Evolutionary conservation across 495 filamentous ascomycete species (phyloP).

Genomic region (Chaetomium tenue): DNA sequence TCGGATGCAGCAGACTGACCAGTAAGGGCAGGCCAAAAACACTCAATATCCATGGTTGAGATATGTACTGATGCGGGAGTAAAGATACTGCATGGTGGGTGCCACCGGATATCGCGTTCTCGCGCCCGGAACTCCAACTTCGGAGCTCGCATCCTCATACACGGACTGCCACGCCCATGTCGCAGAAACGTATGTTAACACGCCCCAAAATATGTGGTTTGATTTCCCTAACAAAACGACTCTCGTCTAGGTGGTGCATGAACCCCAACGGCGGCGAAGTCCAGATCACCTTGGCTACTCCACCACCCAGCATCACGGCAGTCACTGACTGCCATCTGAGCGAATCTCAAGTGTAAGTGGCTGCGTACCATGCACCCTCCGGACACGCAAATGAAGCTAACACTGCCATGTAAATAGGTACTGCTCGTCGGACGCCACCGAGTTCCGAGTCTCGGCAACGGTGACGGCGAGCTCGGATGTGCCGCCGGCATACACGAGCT

Average conservation of each 20-base stretch:
- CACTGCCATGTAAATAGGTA: background rate
- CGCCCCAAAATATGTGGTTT: too few species aligned
- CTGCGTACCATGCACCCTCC: background rate
- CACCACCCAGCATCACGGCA: background rate
- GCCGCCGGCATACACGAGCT: constrained; percentile 15
- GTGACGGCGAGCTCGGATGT: background rate
- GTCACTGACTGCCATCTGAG: background rate
- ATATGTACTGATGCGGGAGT: background rate
- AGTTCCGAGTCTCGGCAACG: background rate
- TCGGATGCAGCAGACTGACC: background rate
- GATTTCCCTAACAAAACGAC: too few species aligned
- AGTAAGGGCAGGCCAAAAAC: background rate
- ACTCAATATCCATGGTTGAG: background rate
- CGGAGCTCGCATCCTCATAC: too few species aligned
- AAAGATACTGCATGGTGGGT: background rate
- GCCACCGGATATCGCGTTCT: background rate
- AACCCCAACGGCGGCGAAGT: too few species aligned
- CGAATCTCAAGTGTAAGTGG: background rate
- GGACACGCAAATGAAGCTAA: background rate
- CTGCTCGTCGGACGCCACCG: background rate
- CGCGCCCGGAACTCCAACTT: too few species aligned
- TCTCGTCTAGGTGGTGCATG: too few species aligned
- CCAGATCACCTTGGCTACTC: too few species aligned
- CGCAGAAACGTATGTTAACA: too few species aligned
- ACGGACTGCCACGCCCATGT: too few species aligned